Conservation (phyloP, 2,329 filamentous ascomycete species). For the Sporothrix curviconia region DNA sequence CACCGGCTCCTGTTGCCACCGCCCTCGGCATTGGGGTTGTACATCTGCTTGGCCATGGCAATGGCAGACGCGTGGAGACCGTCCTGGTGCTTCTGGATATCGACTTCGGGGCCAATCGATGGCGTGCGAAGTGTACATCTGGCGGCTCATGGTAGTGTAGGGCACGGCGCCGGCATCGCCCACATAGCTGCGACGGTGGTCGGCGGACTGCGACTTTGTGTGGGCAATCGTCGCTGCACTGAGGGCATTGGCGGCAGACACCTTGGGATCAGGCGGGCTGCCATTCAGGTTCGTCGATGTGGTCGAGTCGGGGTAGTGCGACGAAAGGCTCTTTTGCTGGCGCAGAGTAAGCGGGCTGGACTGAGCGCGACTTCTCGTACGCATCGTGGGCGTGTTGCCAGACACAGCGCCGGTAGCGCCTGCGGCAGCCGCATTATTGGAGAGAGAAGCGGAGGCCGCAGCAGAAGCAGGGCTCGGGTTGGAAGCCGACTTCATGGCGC, state of each 20-base stretch:
- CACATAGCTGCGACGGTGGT: constrained; percentile 31
- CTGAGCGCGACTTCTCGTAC: constrained; percentile 45
- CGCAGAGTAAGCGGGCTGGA: constrained; percentile 48
- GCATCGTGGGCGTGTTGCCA: neutral
- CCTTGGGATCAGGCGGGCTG: constrained; percentile 31
- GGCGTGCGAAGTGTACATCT: constrained; percentile 73
- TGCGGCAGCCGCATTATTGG: neutral
- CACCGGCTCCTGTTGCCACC: constrained; percentile 27
- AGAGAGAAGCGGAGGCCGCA: neutral
- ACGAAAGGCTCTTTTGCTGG: constrained; percentile 26
- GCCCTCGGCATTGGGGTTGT: constrained; percentile 33
- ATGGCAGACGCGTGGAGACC: constrained; percentile 75
- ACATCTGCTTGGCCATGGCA: constrained; percentile 87
- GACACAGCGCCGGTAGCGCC: neutral
- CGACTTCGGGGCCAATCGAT: constrained; percentile 61
- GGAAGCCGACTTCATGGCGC: constrained; percentile 54
- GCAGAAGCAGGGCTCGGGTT: neutral
- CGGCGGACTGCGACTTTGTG: neutral
- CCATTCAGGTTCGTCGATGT: neutral
- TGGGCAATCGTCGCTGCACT: constrained; percentile 67
- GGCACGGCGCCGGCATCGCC: constrained; percentile 62
- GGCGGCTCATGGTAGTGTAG: constrained; percentile 59
- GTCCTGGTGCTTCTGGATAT: constrained; percentile 67
- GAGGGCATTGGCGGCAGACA: constrained; percentile 30
- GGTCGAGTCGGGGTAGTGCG: constrained; percentile 10